phyloP scores from a whole-genome alignment of 176 grass and related monocot genomes.

The maize (Zea mays) region Zm-B73-REFERENCE-NAM-5.0 NC_050096.1:296593001-296593500 shows the following conservation, averaged over 20 bases:
- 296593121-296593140: constrained; percentile 40
- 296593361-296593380: constrained; percentile 43
- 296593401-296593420: constrained; percentile 23
- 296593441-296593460: constrained; percentile 6
- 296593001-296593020: constrained; percentile 30
- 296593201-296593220: constrained; percentile 79
- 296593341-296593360: constrained; percentile 68
- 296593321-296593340: constrained; percentile 74
- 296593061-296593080: constrained; percentile 24
- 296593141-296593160: constrained; percentile 67
- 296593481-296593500: constrained; percentile 11
- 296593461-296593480: constrained; percentile 9
- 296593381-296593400: constrained; percentile 48
- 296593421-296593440: constrained; percentile 36
- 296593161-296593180: constrained; percentile 79
- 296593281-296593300: constrained; percentile 72
- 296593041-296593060: constrained; percentile 25
- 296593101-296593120: constrained; percentile 40
- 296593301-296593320: constrained; percentile 76
- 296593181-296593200: constrained; percentile 91
- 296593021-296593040: constrained; percentile 16
- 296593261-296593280: constrained; percentile 67
- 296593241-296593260: constrained; percentile 56
- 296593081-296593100: constrained; percentile 33
- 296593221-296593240: constrained; percentile 60